Conservation (phyloP, 805 yeast species). For the Brettanomyces bruxellensis region DNA sequence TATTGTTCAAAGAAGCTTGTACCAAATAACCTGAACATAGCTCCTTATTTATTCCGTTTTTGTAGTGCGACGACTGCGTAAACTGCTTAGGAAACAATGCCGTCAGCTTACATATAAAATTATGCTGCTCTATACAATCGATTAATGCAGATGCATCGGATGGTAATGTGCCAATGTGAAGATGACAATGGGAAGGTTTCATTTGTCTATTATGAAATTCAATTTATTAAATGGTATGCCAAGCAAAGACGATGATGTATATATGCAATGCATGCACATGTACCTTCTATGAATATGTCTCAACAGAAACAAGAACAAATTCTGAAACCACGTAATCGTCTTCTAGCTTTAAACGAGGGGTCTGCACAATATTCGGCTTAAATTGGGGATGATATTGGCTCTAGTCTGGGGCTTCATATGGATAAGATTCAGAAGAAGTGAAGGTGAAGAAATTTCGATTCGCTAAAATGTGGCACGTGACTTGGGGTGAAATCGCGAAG, state of each 20-base stretch:
- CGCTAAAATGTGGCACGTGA: not conserved
- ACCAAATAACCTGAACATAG: not conserved
- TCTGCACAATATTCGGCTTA: too few relatives aligned
- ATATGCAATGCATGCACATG: too few relatives aligned
- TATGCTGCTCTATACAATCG: conserved; percentile 12
- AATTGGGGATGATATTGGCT: too few relatives aligned
- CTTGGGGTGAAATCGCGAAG: too few relatives aligned
- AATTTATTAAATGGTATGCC: too few relatives aligned
- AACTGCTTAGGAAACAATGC: conserved; percentile 7
- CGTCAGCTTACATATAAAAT: conserved; percentile 20
- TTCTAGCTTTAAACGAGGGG: too few relatives aligned
- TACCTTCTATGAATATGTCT: too few relatives aligned
- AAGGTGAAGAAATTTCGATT: not conserved
- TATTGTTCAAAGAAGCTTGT: not conserved
- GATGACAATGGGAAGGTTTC: conserved; percentile 15
- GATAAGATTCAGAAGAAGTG: too few relatives aligned
- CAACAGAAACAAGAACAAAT: too few relatives aligned
- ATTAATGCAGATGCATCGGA: not conserved
- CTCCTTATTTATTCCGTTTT: not conserved
- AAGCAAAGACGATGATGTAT: too few relatives aligned
- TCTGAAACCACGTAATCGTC: too few relatives aligned
- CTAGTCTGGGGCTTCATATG: too few relatives aligned
- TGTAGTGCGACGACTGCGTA: not conserved
- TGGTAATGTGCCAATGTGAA: conserved; percentile 6
- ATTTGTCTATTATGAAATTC: not conserved